These are phyloP conservation scores for Salvia rosmarinus DNA, from an alignment of 257 asterid genomes.

Conservation along the genomic window DNA sequence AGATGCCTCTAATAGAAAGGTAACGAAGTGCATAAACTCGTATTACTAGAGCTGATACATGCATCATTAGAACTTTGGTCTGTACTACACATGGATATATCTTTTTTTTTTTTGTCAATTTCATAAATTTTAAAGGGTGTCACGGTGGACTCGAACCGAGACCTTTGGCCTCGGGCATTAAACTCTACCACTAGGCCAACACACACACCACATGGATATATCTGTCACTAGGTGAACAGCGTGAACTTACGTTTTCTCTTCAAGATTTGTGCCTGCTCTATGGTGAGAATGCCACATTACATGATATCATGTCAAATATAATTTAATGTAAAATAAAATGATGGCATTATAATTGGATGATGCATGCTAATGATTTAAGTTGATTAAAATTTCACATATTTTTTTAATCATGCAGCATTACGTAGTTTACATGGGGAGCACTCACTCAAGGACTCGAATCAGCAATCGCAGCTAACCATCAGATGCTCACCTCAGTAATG, in stretches of 20 bases:
- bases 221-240: too few relatives aligned
- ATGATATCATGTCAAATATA: not conserved
- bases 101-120: too few relatives aligned
- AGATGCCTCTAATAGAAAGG: conserved; percentile 42
- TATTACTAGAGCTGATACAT: not conserved
- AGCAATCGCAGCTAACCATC: conserved; percentile 51
- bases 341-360: not conserved
- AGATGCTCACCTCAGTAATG: conserved; percentile 50
- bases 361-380: conserved; percentile 13
- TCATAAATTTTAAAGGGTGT: too few relatives aligned
- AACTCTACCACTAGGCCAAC: too few relatives aligned
- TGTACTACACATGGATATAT: too few relatives aligned
- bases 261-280: not conserved
- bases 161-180: too few relatives aligned
- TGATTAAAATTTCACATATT: not conserved
- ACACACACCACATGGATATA: too few relatives aligned
- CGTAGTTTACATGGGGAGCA: conserved; percentile 67
- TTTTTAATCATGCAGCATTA: conserved; percentile 47
- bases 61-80: not conserved
- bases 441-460: conserved; percentile 47
- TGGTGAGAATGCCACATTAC: not conserved
- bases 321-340: not conserved
- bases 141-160: too few relatives aligned
- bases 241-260: not conserved
- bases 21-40: conserved; percentile 24